Evolutionary conservation across 805 yeast genomes (phyloP), one percentile per base, ranked within the genome.

Genomic region (Lipomyces oligophaga): DNA sequence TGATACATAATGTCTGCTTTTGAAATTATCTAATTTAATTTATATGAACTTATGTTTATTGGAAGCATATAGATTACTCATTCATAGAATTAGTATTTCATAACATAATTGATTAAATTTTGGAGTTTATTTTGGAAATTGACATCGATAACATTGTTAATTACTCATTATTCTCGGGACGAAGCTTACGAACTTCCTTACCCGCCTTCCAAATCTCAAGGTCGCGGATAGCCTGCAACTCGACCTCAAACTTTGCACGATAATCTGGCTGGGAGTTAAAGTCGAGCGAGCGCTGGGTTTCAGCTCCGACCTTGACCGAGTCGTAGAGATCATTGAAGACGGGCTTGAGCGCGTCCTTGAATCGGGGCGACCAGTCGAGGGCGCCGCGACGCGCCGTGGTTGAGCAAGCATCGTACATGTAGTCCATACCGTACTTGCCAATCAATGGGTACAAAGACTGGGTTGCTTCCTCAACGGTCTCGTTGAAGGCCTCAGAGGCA

Each of bases 301-400:
- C 98, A 63, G 87, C 70, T 72, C 98, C 98, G 74, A 85, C 85
- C 80, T 81, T 85, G 65, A 88, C 96, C 54, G 95, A 81, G 71
- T 83, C 87, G 80, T 93, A 93, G 67, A 93, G 80, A 68, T 93
- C 95, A 74, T 85, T 80, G 81, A 93, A 93, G 52, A 93, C 97
- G 67, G 98, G 97, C 80, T 93, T 93, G 75, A 93, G 80, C 68
- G 97, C 96, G 63, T 86, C 90, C 81, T 89, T 89, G 88, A 93
- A 93, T 74, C 84, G 77, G 74, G 97, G 97, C 80, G 93, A 90
- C 98, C 98, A 93, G 79, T 93, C 98, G 66, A 93, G 81, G 70
- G 98, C 98, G 81, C 98, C 98, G 79, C 98, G 87, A 81, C 97
- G 88, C 67, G 98, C 98, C 62, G 98, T 93, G 68, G 98, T 93